Percentiles rank a stretch among this genome's conserved stretches.
Evolutionary conservation across 305 asterid species (phyloP).

Genomic region (Vinca major): DNA sequence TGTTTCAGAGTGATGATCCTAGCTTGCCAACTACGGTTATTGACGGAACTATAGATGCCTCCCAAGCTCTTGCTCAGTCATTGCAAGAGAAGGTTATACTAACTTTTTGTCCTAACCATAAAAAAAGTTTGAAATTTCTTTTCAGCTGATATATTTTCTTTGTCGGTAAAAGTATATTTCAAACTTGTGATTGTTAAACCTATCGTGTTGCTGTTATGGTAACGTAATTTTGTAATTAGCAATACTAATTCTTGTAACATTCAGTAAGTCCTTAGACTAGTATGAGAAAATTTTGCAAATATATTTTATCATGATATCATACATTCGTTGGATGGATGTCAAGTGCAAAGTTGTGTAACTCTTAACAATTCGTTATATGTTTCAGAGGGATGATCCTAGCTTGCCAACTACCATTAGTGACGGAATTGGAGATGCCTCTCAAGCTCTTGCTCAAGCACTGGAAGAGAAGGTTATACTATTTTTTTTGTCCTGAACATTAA

Average conservation of each 20-base stretch:
- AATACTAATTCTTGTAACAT: background rate
- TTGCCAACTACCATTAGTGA: constrained; percentile 23
- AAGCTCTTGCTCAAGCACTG: constrained; percentile 70
- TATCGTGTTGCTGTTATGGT: background rate
- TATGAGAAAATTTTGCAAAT: too few species aligned
- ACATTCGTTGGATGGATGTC: too few species aligned
- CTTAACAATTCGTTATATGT: constrained; percentile 15
- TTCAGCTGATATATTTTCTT: constrained; percentile 12
- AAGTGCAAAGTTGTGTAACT: background rate
- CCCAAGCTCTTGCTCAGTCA: constrained; percentile 66
- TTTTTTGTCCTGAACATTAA: constrained; percentile 15
- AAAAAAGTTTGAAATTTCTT: constrained; percentile 11
- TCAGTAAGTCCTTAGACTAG: too few species aligned
- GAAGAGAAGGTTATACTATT: constrained; percentile 66
- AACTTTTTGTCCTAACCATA: constrained; percentile 12
- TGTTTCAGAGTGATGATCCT: constrained; percentile 38
- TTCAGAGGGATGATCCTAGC: constrained; percentile 38
- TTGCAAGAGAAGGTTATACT: constrained; percentile 79
- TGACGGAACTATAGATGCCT: constrained; percentile 36
- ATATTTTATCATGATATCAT: too few species aligned
- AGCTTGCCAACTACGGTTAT: constrained; percentile 24
- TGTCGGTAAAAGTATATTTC: constrained; percentile 36
- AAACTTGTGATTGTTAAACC: background rate
- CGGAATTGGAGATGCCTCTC: constrained; percentile 43
- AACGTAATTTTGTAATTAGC: background rate